Evolutionary conservation across 139 green algal species (phyloP), one percentile per base, ranked within the genome.

Genomic region (Eudorina sp.): DNA sequence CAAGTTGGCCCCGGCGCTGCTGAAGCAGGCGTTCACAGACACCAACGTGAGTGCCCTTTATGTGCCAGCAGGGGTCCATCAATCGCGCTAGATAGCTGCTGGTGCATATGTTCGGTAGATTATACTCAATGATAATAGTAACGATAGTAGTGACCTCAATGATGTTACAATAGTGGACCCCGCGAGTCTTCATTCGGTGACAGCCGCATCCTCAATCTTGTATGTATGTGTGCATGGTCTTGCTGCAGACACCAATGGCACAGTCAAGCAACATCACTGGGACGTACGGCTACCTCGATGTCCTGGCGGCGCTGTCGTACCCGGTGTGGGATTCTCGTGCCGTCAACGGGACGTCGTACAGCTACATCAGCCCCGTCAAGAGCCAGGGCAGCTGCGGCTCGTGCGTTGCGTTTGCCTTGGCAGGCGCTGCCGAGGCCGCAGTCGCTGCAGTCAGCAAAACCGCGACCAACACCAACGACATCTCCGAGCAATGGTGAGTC

Each of bases 321-420:
- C 74, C 74, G 3, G 43, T 40, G 11, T 82, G 74, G 74, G 78
- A 85, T 53, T 85, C 55, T 21, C 78, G 78, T 6, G 8, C 27
- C 3, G 78, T 27, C 78, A 84, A 84, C 76, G 53, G 76, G 4
- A 80, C 74, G 38, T 43, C 74, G 11, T 82, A 68, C 78, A 85
- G 40, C 34, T 85, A 74, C 78, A 73, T 96, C 31, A 94, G 85
- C 14, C 90, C 90, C 53, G 89, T 95, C 29, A 95, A 95, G 76
- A 94, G 95, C 84, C 93, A 96, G 69, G 62, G 55, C 58, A 69
- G 82, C 83, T 96, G 94, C 82, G 94, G 94, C 6, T 95, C 92
- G 25, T 96, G 94, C 90, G 95, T 92, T 91, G 89, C 94, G 0
- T 96, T 96, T 68, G 74, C 74, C 74, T 4, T 51, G 4, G 46